Evolutionary conservation across 2,329 filamentous ascomycete species (phyloP).

Genomic region (Periconia sp.): DNA sequence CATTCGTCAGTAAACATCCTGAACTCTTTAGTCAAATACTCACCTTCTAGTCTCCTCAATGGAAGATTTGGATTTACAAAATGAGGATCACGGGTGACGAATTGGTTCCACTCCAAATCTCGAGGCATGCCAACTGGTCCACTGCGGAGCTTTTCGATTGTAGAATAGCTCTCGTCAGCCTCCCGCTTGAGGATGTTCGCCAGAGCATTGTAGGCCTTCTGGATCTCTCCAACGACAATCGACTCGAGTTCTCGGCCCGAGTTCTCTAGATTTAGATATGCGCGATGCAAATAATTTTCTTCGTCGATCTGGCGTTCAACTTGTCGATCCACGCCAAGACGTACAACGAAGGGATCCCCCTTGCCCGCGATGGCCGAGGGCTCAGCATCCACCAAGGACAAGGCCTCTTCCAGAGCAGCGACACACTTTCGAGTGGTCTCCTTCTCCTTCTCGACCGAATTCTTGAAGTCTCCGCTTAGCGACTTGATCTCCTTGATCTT

Average conservation of each 20-base stretch:
- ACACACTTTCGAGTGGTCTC: constrained; percentile 82
- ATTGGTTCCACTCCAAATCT: constrained; percentile 87
- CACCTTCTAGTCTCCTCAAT: constrained; percentile 70
- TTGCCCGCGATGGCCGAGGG: constrained; percentile 78
- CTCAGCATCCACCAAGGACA: constrained; percentile 81
- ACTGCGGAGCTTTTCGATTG: constrained; percentile 79
- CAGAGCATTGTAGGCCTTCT: constrained; percentile 96
- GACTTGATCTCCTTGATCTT: constrained; percentile 99
- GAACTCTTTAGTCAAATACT: too few relatives aligned
- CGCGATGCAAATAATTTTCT: constrained; percentile 94
- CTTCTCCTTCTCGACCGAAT: constrained; percentile 93
- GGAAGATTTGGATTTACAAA: constrained; percentile 86
- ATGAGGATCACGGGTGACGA: constrained; percentile 80
- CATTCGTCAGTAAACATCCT: not conserved
- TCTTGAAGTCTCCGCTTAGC: constrained; percentile 94
- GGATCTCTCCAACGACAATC: constrained; percentile 95
- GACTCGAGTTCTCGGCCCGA: constrained; percentile 94
- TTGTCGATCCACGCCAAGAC: constrained; percentile 84
- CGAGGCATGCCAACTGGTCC: constrained; percentile 93
- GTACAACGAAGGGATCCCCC: constrained; percentile 88
- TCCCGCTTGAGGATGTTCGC: constrained; percentile 91
- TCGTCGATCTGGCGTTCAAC: constrained; percentile 93
- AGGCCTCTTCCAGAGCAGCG: constrained; percentile 77
- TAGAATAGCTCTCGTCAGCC: constrained; percentile 78
- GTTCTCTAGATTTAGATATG: constrained; percentile 91